A percentile compares a stretch with the other conserved stretches of the same genome.
These are phyloP conservation scores for Clonostachys rhizophaga DNA, from an alignment of 2,329 filamentous ascomycete species.

Conservation along the genomic window DNA sequence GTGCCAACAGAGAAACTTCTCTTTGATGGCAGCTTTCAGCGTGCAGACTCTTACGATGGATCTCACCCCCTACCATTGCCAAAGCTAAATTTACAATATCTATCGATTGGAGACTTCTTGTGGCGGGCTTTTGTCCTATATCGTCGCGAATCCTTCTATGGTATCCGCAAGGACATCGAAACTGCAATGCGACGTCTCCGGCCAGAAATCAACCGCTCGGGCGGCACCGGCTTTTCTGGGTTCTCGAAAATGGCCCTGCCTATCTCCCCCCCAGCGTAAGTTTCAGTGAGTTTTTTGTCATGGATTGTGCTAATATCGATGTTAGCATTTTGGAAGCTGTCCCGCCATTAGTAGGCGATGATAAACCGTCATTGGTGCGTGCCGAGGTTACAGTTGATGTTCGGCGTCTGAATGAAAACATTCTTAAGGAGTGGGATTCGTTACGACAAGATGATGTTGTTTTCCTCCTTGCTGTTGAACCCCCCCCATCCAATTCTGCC, in stretches of 20 bases:
- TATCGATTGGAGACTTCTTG: constrained; percentile 93
- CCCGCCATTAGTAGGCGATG: constrained; percentile 77
- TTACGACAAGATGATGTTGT: constrained; percentile 84
- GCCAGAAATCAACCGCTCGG: constrained; percentile 59
- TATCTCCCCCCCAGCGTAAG: constrained; percentile 70
- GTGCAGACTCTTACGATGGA: constrained; percentile 84
- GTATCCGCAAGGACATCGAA: constrained; percentile 87
- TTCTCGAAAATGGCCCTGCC: constrained; percentile 90
- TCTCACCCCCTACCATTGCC: constrained; percentile 84
- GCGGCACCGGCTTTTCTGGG: constrained; percentile 71
- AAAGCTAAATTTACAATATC: constrained; percentile 92
- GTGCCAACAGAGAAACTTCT: constrained; percentile 80
- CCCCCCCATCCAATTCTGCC: constrained; percentile 43
- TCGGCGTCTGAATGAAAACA: constrained; percentile 67
- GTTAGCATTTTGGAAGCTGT: constrained; percentile 73
- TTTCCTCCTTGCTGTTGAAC: constrained; percentile 76
- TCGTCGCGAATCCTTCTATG: constrained; percentile 87
- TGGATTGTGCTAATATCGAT: constrained; percentile 4
- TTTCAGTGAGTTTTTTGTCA: constrained; percentile 3
- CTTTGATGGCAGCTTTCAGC: constrained; percentile 73
- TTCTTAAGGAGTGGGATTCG: constrained; percentile 85
- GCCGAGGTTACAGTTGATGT: constrained; percentile 86
- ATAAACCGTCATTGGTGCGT: constrained; percentile 76
- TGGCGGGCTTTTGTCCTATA: constrained; percentile 91
- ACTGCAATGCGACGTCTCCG: constrained; percentile 73